Percentiles rank a stretch among this genome's conserved stretches.
These are phyloP conservation scores for Aspergillus novoparasiticus DNA, from an alignment of 2,329 filamentous ascomycete genomes.

Conservation along the genomic window DNA sequence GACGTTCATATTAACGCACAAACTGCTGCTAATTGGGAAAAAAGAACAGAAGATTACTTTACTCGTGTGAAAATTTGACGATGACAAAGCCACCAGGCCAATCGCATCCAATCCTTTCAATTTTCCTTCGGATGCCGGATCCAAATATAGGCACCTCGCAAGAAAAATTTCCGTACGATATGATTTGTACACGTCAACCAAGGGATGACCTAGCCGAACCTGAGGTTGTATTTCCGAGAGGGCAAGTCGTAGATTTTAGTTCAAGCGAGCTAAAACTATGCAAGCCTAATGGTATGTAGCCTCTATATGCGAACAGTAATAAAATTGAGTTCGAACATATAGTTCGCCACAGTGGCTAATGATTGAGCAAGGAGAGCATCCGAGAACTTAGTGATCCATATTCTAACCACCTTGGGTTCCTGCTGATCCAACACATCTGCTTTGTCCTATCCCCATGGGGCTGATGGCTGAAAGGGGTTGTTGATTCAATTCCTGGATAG, in stretches of 20 bases:
- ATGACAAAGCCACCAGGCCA: not conserved
- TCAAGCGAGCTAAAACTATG: not conserved
- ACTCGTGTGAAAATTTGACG: not conserved
- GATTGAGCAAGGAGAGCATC: not conserved
- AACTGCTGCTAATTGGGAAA: too few relatives aligned
- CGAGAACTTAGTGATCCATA: not conserved
- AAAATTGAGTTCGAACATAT: not conserved
- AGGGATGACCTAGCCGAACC: not conserved
- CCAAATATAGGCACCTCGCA: not conserved
- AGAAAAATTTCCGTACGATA: too few relatives aligned
- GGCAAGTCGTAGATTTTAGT: not conserved
- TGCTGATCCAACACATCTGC: not conserved
- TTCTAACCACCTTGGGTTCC: not conserved
- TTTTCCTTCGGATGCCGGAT: not conserved
- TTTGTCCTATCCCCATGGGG: not conserved
- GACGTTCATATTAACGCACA: not conserved
- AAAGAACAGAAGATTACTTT: not conserved
- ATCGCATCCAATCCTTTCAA: not conserved
- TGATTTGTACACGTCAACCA: not conserved
- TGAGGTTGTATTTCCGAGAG: not conserved
- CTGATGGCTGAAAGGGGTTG: not conserved
- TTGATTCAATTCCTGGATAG: not conserved
- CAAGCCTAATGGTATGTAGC: too few relatives aligned
- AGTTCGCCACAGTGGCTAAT: not conserved
- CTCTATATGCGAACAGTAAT: not conserved